Base-by-base conservation (phyloP, 345 rosid species). In the Gossypium raimondii region DNA sequence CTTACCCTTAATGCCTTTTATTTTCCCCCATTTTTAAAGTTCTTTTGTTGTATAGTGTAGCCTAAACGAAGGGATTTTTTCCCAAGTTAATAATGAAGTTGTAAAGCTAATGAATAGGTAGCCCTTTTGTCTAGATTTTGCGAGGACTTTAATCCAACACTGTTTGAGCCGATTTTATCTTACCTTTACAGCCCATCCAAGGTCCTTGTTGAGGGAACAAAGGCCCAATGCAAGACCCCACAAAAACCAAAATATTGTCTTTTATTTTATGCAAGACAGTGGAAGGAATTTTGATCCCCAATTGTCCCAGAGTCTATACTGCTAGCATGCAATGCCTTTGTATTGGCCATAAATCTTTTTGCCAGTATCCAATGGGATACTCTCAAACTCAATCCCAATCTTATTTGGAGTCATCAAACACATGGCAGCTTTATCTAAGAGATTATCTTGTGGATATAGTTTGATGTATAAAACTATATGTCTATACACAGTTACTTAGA, bases 311-410 rank as follows among this genome's bases (percentile, higher is more conserved):
- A 52, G 45, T 17, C 17, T 10, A 51, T 41, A 5, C 41, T 69
- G 58, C 44, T 69, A 44, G 73, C 38, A 50, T 48, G 72, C 72
- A 68, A 25, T 68, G 72, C 9, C 22, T 50, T 69, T 27, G 25
- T 50, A 51, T 34, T 51, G 59, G 60, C 60, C 47, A n/a, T 70
- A 5, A 16, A 55, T 70, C 59, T 70, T 52, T 34, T n/a, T 70
- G 34, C 2, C 61, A 52, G 2, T 29, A n/a, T 52, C 73, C 48
- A 52, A 29, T 34, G 10, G 45, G 73, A 69, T 29, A 24, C 73
- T 14, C 59, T 69, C 44, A 51, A 16, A 29, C 34, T 29, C 34
- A 29, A 3, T 29, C 62, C 7, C 8, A 24, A 58, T 24, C 63
- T 58, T 58, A 24, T 2, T 69, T 69, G 25, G 44, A 44, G 7